Percentiles rank a stretch among this genome's conserved stretches.
Evolutionary conservation across 75 land plant species (phyloP).

Genomic region (Larix kaempferi): DNA sequence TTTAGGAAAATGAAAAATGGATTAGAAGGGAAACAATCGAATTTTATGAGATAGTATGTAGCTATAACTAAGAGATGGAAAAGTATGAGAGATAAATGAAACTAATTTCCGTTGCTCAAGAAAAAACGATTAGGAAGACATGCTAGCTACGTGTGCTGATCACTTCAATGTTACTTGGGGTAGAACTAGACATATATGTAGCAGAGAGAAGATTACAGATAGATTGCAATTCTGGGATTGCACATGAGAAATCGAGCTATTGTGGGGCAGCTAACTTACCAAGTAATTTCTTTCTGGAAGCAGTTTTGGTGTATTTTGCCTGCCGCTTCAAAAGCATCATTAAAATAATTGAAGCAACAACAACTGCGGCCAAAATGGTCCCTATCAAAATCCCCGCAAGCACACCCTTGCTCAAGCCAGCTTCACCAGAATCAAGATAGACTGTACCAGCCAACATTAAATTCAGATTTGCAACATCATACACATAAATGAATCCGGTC

Average conservation of each 20-base stretch:
- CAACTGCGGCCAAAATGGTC: slow-evolving; percentile 18
- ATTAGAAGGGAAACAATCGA: neutral
- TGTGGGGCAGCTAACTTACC: slow-evolving; percentile 7
- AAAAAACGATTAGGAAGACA: neutral
- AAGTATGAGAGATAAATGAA: neutral
- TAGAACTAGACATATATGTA: neutral
- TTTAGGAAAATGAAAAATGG: slow-evolving; percentile 8
- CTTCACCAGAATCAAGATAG: slow-evolving; percentile 5
- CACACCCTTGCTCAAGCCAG: slow-evolving; percentile 23
- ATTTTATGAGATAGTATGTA: neutral
- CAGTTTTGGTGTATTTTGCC: slow-evolving; percentile 1
- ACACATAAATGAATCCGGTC: slow-evolving; percentile 1
- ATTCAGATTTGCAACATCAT: neutral
- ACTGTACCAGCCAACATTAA: slow-evolving; percentile 11
- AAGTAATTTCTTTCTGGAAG: slow-evolving; percentile 19
- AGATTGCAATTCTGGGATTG: neutral
- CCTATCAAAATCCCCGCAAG: slow-evolving; percentile 37
- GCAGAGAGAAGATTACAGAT: neutral
- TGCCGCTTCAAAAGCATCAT: slow-evolving; percentile 17
- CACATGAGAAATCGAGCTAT: neutral
- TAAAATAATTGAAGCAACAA: slow-evolving; percentile 20
- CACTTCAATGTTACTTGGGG: neutral
- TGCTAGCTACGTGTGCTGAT: neutral
- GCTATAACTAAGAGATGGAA: no score
- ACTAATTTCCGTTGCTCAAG: neutral